These are phyloP conservation scores for Ulvella scutata DNA, from an alignment of 139 green algal genomes.

Conservation along the genomic window DNA sequence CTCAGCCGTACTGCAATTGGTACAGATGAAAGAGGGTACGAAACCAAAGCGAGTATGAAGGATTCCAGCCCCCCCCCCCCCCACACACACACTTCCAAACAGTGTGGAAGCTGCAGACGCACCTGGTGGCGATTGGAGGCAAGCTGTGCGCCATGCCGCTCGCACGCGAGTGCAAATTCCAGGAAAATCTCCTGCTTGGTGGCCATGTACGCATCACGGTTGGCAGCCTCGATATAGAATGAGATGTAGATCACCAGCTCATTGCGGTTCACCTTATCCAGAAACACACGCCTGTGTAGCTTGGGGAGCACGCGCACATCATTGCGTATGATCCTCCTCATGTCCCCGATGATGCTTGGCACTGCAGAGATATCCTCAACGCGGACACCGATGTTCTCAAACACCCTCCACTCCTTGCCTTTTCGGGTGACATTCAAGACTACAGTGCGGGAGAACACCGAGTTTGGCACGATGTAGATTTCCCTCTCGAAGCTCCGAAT, in stretches of 20 bases:
- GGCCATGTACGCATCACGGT: conserved; percentile 53
- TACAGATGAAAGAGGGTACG: too few species aligned
- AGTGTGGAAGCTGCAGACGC: not conserved
- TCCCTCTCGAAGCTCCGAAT: conserved; percentile 68
- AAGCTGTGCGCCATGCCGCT: conserved; percentile 60
- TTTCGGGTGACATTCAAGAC: conserved; percentile 85
- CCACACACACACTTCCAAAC: too few species aligned
- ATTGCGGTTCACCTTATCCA: conserved; percentile 65
- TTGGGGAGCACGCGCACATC: conserved; percentile 68
- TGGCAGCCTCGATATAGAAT: conserved; percentile 62
- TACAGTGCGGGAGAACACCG: conserved; percentile 73
- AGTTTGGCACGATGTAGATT: conserved; percentile 45
- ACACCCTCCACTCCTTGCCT: conserved; percentile 72
- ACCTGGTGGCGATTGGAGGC: conserved; percentile 24
- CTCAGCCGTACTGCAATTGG: too few species aligned
- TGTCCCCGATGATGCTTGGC: conserved; percentile 22
- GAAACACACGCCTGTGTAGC: conserved; percentile 73
- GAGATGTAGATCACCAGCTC: conserved; percentile 49
- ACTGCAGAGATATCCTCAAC: conserved; percentile 29
- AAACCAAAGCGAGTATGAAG: too few species aligned
- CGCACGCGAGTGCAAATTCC: conserved; percentile 2
- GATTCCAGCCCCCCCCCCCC: too few species aligned
- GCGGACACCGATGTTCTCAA: conserved; percentile 49
- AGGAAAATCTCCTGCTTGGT: conserved; percentile 28
- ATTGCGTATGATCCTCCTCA: conserved; percentile 58